Conservation (phyloP, 371 early-diverging fungal species). For the Mortierella sp. region DNA sequence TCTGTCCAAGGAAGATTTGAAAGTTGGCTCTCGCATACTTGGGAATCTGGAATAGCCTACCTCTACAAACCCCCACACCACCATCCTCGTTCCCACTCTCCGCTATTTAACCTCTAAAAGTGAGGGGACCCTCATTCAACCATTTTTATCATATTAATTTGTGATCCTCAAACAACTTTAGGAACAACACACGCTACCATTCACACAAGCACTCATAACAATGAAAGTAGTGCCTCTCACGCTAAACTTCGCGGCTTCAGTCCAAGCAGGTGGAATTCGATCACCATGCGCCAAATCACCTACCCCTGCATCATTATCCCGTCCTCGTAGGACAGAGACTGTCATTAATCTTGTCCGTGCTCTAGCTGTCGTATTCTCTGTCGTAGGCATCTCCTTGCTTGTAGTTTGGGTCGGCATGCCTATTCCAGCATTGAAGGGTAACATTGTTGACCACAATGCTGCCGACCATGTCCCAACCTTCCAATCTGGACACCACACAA, state of each 20-base stretch:
- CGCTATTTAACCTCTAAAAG: background rate
- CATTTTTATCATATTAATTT: background rate
- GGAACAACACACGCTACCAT: background rate
- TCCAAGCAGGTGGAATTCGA: constrained; percentile 4
- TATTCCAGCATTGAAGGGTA: background rate
- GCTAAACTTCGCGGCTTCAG: constrained; percentile 11
- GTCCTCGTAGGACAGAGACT: constrained; percentile 27
- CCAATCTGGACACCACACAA: constrained; percentile 35
- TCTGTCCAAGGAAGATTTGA: constrained; percentile 36
- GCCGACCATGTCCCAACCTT: constrained; percentile 1
- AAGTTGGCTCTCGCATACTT: constrained; percentile 21
- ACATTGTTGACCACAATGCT: background rate
- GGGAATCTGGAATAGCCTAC: constrained; percentile 21
- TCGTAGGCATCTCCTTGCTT: constrained; percentile 21
- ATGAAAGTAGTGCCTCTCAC: constrained; percentile 45
- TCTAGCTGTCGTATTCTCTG: constrained; percentile 30
- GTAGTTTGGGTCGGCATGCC: constrained; percentile 19
- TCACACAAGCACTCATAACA: background rate
- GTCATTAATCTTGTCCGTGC: constrained; percentile 36
- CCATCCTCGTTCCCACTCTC: background rate
- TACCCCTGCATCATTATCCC: constrained; percentile 42
- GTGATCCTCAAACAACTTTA: background rate
- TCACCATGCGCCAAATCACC: constrained; percentile 53
- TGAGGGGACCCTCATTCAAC: no score
- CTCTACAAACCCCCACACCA: background rate